These are phyloP conservation scores for Cercospora sp. DNA, from an alignment of 2,329 filamentous ascomycete species.

Conservation along the genomic window DNA sequence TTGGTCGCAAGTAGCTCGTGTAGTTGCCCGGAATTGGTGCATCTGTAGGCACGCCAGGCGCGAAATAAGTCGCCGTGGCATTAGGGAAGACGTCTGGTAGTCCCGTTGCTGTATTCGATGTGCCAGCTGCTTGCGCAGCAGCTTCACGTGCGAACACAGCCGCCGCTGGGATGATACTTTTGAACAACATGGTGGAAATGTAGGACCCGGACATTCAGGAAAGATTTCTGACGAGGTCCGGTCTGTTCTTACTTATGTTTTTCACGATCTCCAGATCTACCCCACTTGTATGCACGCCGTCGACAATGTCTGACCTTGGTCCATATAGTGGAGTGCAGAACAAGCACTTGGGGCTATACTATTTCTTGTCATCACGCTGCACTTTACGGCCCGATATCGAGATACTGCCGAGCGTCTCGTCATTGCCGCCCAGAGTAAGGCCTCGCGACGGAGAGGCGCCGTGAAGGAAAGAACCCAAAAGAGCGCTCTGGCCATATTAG, in stretches of 20 bases:
- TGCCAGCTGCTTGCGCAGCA: slow-evolving; percentile 19
- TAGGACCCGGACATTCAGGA: not conserved
- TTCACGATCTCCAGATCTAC: slow-evolving; percentile 13
- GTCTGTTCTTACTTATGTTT: slow-evolving; percentile 7
- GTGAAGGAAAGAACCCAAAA: not conserved
- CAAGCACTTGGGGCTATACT: slow-evolving; percentile 4
- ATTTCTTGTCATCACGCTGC: slow-evolving; percentile 11
- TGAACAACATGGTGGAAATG: slow-evolving; percentile 11
- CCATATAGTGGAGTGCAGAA: slow-evolving; percentile 5
- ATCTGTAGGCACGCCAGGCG: slow-evolving; percentile 36
- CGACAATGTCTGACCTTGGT: slow-evolving; percentile 15
- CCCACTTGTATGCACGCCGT: slow-evolving; percentile 11
- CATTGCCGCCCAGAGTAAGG: slow-evolving; percentile 3
- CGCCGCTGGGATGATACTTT: slow-evolving; percentile 43
- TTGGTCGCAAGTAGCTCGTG: slow-evolving; percentile 48
- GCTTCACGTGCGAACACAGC: slow-evolving; percentile 20
- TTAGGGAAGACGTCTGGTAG: slow-evolving; percentile 11
- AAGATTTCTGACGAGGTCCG: not conserved
- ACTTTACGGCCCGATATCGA: slow-evolving; percentile 14
- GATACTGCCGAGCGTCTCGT: not conserved
- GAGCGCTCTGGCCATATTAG: slow-evolving; percentile 1
- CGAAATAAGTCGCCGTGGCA: slow-evolving; percentile 30
- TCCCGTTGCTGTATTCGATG: slow-evolving; percentile 8
- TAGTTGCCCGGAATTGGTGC: slow-evolving; percentile 45
- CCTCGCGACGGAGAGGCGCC: not conserved